These are phyloP conservation scores for Septoria petroselini DNA, from an alignment of 2,329 filamentous ascomycete genomes.

Conservation along the genomic window DNA sequence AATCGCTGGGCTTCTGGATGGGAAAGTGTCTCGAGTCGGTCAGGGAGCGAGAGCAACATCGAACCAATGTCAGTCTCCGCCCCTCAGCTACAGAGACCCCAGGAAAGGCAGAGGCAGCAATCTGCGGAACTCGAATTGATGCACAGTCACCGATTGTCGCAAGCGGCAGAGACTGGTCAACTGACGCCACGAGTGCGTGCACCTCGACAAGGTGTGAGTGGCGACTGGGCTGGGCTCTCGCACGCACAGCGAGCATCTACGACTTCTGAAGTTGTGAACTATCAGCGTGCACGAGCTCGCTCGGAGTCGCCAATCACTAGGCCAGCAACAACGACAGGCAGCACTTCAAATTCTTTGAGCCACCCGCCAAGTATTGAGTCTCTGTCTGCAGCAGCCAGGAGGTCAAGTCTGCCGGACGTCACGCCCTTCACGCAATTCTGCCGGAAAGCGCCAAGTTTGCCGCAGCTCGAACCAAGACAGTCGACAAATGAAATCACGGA, in stretches of 20 bases:
- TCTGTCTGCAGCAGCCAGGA: constrained; percentile 30
- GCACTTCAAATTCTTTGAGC: neutral
- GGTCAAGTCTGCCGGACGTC: constrained; percentile 35
- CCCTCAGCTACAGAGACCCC: constrained; percentile 20
- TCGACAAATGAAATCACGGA: constrained; percentile 4
- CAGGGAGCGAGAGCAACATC: constrained; percentile 26
- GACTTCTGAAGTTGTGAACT: neutral
- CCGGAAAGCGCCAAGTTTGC: constrained; percentile 30
- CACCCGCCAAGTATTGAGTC: constrained; percentile 25
- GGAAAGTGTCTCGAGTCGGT: constrained; percentile 27
- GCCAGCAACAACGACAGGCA: neutral
- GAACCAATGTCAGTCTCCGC: constrained; percentile 31
- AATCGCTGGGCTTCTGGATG: constrained; percentile 19
- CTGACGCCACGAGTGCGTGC: constrained; percentile 35
- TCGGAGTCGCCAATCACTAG: constrained; percentile 4
- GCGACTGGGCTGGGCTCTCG: constrained; percentile 19
- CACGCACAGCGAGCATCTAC: constrained; percentile 1
- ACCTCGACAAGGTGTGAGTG: constrained; percentile 19
- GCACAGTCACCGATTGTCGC: constrained; percentile 48
- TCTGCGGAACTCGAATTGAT: constrained; percentile 40
- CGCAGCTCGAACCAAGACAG: constrained; percentile 15
- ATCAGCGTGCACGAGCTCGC: constrained; percentile 3
- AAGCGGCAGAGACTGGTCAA: constrained; percentile 52
- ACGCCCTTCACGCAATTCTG: constrained; percentile 36
- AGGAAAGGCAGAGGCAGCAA: constrained; percentile 20